Evolutionary conservation across 2,329 filamentous ascomycete genomes (phyloP), one percentile per base, ranked within the genome.

Genomic region (Sporothrix euskadiensis): DNA sequence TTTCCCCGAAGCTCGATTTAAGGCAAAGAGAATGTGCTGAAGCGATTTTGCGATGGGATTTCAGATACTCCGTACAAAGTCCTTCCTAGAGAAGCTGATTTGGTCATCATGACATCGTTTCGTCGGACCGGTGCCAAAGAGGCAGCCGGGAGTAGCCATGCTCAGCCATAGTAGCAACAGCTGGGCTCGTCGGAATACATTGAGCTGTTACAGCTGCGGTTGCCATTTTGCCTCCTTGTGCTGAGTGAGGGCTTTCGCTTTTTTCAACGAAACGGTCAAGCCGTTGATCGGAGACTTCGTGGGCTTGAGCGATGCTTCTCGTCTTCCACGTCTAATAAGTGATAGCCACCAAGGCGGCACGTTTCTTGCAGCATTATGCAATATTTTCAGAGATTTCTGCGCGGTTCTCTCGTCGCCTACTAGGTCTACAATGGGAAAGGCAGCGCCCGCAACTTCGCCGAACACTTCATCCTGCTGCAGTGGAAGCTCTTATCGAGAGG

Each of bases 61-160:
- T n/a, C 26, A 52, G 47, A 52, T 52, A n/a, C n/a, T n/a, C 41
- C 4, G 41, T 10, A 14, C n/a, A 56, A 56, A 56, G 52, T 26
- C 26, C 44, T 12, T 19, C 14, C 39, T 44, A 12, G 3, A 49
- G 57, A 63, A 4, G 4, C 22, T 30, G 41, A 49, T 68, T 68
- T 49, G 44, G 30, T 68, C 65, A 68, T 68, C 26, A 68, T 68
- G 65, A 52, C 65, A 68, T 68, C 44, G 44, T 52, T 26, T 12
- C 6, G 12, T 49, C 22, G 41, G 41, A 22, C 39, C 39, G 39
- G 41, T 32, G 57, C 57, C 32, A 39, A 35, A 63, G 32, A 63
- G 57, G 57, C 32, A 63, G 35, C 57, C 19, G 10, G 26, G 9
- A 56, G 35, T 35, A 35, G 26, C 26, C 26, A 26, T 26, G 26